Evolutionary conservation across 2,329 filamentous ascomycete species (phyloP).

Genomic region (Juglanconis sp.): DNA sequence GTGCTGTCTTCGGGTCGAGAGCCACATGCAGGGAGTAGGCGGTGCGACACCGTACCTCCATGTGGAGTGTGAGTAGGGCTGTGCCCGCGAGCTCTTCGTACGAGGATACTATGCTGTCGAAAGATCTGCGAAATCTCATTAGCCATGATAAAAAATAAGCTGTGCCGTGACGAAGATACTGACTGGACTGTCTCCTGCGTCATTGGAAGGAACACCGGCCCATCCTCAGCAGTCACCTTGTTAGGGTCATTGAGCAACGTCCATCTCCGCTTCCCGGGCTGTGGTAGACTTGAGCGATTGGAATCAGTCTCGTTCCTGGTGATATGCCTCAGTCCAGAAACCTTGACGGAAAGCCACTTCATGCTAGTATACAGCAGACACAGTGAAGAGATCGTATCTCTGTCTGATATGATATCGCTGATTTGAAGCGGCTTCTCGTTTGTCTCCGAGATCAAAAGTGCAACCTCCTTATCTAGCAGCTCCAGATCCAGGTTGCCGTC

Average conservation of each 20-base stretch:
- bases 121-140: conserved; percentile 52
- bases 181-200: conserved; percentile 80
- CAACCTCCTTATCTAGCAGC: conserved; percentile 62
- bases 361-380: conserved; percentile 94
- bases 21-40: conserved; percentile 71
- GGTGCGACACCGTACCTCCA: conserved; percentile 83
- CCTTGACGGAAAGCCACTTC: conserved; percentile 91
- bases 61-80: conserved; percentile 79
- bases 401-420: conserved; percentile 84
- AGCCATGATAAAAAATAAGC: neutral
- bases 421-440: conserved; percentile 64
- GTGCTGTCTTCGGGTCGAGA: conserved; percentile 57
- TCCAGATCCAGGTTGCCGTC: conserved; percentile 48
- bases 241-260: conserved; percentile 69
- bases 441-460: conserved; percentile 53
- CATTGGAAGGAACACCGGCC: conserved; percentile 78
- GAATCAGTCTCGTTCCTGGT: conserved; percentile 70
- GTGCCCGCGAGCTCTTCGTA: conserved; percentile 78
- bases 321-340: conserved; percentile 77
- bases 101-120: conserved; percentile 81
- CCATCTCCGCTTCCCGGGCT: conserved; percentile 71
- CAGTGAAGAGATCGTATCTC: conserved; percentile 78
- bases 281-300: conserved; percentile 50
- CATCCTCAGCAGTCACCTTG: conserved; percentile 57
- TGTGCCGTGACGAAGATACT: conserved; percentile 30